Conservation (phyloP, 768 basidiomycete species). For the Hericium rajendrae region DNA sequence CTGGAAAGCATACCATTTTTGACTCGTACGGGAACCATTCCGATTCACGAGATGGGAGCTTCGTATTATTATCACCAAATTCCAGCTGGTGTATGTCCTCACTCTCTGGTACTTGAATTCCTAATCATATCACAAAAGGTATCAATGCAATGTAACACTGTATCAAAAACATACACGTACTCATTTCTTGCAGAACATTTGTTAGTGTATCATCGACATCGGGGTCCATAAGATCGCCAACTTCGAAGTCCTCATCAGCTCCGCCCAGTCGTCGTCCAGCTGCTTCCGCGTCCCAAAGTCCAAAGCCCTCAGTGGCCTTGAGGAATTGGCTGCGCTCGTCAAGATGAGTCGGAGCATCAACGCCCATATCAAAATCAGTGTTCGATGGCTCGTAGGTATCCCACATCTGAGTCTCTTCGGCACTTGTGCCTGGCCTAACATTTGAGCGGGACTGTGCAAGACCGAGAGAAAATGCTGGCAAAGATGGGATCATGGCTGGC, state of each 20-base stretch:
- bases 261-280: not conserved
- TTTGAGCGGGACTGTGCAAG: no score
- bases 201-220: not conserved
- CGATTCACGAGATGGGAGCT: not conserved
- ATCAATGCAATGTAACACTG: not conserved
- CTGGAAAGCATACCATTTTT: not conserved
- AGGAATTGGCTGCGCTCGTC: not conserved
- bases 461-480: no score
- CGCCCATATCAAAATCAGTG: not conserved
- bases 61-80: not conserved
- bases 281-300: not conserved
- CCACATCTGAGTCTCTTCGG: no score
- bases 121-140: not conserved
- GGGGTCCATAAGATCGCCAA: no score
- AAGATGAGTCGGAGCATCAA: not conserved
- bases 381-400: not conserved
- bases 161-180: not conserved
- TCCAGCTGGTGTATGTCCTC: not conserved
- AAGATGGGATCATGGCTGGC: no score
- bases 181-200: not conserved
- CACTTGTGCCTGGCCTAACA: no score
- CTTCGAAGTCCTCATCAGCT: not conserved
- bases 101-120: not conserved
- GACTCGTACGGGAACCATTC: not conserved
- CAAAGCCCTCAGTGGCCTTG: not conserved